phyloP scores from a whole-genome alignment of 352 stramenopile species.

The Globisporangium abappressorium region DNA sequence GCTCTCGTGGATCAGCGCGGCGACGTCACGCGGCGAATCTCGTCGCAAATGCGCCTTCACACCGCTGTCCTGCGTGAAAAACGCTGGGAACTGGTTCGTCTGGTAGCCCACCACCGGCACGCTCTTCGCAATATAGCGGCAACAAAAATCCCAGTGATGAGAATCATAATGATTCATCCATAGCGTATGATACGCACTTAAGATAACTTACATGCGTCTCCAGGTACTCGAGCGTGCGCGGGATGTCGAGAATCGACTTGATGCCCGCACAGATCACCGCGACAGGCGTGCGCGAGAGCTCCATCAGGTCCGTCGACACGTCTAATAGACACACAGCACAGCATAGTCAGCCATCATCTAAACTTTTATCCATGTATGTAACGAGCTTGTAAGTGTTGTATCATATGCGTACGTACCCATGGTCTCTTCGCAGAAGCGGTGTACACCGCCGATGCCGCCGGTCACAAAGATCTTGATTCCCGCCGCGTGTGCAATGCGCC shows the following conservation, averaged over 20 bases:
- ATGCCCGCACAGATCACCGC: conserved; percentile 97
- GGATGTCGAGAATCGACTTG: conserved; percentile 99
- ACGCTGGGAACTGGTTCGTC: conserved; percentile 95
- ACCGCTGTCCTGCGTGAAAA: conserved; percentile 95
- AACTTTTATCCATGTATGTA: background rate
- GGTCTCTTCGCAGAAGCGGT: conserved; percentile 92
- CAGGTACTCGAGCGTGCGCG: conserved; percentile 94
- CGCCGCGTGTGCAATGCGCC: conserved; percentile 90
- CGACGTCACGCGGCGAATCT: conserved; percentile 86
- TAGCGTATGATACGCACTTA: background rate
- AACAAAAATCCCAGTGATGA: background rate
- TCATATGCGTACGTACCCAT: conserved; percentile 62
- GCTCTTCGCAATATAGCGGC: conserved; percentile 42
- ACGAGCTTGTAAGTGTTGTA: background rate
- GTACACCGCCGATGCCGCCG: conserved; percentile 95
- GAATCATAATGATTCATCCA: background rate
- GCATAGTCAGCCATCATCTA: background rate
- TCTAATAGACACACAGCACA: conserved; percentile 36
- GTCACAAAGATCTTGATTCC: conserved; percentile 98
- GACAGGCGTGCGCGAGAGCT: conserved; percentile 94
- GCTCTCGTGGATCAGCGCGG: conserved; percentile 81
- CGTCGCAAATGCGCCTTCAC: conserved; percentile 80
- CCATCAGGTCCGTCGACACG: conserved; percentile 96
- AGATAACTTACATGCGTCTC: conserved; percentile 85
- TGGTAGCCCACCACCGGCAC: conserved; percentile 93